Base-by-base conservation (phyloP, 352 stramenopile species). In the Phytophthora ramorum region DNA sequence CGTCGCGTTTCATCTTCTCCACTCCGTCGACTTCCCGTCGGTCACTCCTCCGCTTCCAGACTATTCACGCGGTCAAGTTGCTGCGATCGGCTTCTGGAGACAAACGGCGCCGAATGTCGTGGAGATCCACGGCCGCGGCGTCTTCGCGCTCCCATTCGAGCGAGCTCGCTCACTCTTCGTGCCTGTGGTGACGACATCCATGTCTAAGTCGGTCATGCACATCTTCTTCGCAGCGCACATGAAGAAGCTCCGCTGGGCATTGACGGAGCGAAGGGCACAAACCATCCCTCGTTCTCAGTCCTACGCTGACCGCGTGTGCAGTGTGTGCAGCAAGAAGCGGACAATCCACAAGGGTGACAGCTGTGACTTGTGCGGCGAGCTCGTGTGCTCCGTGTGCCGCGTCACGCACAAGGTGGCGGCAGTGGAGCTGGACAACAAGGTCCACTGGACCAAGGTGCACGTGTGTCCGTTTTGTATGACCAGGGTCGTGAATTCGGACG, bases 351-450 rank as follows among this genome's bases (percentile, higher is more conserved):
- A 58, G 34, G 40, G 59, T 14, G 48, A 66, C 17, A 47, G 30
- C 32, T 77, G 64, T 16, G 58, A 73, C 7, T 62, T 77, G 30
- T 77, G 69, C 26, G 58, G 51, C 14, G 55, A 77, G 12, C 62
- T 71, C 34, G 64, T 77, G 53, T 77, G 69, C 59, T 68, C 58
- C 7, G 41, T 60, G 0, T 77, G 69, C 65, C 66, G 69, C 20
- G 57, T 77, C 54, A 63, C 59, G n/a, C 69, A 77, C 44, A 71
- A 77, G 51, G 55, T 77, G 40, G 65, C 69, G 46, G 61, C 55
- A 22, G 54, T 77, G 26, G 65, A 59, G 28, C 50, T 66, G 5
- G 64, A 74, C 50, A 72, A 69, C 64, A 74, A 71, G 40, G 69
- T 77, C 40, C 59, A 69, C 37, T 71, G 59, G 65, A 58, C 30